phyloP scores from a whole-genome alignment of 768 basidiomycete species.

The Leccinum sublutescens region DNA sequence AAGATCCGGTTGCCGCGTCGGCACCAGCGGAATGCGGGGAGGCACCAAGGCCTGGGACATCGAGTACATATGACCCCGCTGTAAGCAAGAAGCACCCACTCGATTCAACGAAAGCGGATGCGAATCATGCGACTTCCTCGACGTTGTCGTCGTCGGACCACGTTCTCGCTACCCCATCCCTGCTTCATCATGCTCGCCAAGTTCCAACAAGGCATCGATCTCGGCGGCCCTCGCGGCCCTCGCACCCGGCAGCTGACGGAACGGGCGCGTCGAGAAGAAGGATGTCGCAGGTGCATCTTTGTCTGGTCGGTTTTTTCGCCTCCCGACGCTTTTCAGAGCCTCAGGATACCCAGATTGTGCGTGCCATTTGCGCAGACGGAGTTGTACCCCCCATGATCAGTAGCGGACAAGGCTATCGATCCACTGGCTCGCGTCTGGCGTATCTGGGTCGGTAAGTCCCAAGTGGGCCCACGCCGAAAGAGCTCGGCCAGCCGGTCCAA shows the following conservation, averaged over 20 bases:
- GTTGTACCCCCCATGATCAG: too few relatives aligned
- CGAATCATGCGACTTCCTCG: background rate
- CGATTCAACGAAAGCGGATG: slow-evolving; percentile 48
- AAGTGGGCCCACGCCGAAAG: too few relatives aligned
- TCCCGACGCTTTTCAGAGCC: slow-evolving; percentile 47
- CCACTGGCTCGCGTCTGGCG: too few relatives aligned
- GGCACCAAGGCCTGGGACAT: too few relatives aligned
- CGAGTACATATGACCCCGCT: too few relatives aligned
- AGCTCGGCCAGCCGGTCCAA: too few relatives aligned
- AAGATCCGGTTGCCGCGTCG: slow-evolving; percentile 21
- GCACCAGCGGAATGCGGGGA: too few relatives aligned
- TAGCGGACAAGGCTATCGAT: too few relatives aligned
- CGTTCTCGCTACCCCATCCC: slow-evolving; percentile 71
- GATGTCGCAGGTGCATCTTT: slow-evolving; percentile 71
- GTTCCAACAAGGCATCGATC: slow-evolving; percentile 49
- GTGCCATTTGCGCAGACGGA: slow-evolving; percentile 13
- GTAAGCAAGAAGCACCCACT: slow-evolving; percentile 50
- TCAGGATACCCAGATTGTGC: slow-evolving; percentile 82
- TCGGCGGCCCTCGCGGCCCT: slow-evolving; percentile 50
- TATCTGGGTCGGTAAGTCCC: too few relatives aligned
- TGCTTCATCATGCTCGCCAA: slow-evolving; percentile 73
- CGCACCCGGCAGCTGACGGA: slow-evolving; percentile 68
- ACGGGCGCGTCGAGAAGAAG: slow-evolving; percentile 70
- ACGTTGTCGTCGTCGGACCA: slow-evolving; percentile 24
- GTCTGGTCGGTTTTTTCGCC: background rate